Percentiles rank a stretch among this genome's conserved stretches.
These are phyloP conservation scores for Lumnitzera racemosa DNA, from an alignment of 345 rosid genomes.

Conservation along the genomic window DNA sequence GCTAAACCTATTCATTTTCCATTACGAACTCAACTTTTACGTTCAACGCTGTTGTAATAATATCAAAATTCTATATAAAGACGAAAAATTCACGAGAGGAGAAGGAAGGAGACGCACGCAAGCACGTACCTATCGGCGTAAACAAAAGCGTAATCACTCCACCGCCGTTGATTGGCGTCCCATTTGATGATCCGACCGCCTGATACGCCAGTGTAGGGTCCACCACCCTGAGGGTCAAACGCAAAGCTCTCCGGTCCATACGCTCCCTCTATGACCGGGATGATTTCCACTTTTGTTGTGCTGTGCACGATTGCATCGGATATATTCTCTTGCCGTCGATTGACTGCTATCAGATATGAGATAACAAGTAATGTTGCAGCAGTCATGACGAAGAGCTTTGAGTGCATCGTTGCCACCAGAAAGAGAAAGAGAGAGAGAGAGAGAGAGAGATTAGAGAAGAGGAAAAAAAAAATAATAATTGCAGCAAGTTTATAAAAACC, in stretches of 20 bases:
- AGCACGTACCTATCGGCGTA: conserved; percentile 37
- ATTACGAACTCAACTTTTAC: no score
- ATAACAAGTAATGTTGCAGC: no score
- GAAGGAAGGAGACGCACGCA: no score
- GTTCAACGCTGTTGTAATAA: no score
- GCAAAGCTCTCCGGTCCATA: conserved; percentile 50
- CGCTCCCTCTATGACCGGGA: conserved; percentile 19
- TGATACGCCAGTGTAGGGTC: conserved; percentile 42
- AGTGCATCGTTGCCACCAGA: not conserved
- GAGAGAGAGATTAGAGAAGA: no score
- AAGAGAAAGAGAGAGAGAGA: not conserved
- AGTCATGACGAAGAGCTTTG: not conserved
- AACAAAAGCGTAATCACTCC: conserved; percentile 33
- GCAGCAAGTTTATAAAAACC: no score
- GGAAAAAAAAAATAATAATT: not conserved
- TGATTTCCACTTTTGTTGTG: not conserved
- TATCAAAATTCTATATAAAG: no score
- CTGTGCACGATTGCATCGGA: no score
- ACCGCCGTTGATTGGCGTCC: conserved; percentile 16
- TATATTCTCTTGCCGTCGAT: no score
- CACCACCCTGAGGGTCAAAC: conserved; percentile 29
- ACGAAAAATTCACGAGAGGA: no score
- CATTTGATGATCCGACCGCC: conserved; percentile 46
- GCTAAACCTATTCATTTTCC: no score
- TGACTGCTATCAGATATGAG: no score